A percentile compares a stretch with the other conserved stretches of the same genome.
phyloP scores from a whole-genome alignment of 2,329 filamentous ascomycete genomes.

The Sporothrix brasiliensis region DNA sequence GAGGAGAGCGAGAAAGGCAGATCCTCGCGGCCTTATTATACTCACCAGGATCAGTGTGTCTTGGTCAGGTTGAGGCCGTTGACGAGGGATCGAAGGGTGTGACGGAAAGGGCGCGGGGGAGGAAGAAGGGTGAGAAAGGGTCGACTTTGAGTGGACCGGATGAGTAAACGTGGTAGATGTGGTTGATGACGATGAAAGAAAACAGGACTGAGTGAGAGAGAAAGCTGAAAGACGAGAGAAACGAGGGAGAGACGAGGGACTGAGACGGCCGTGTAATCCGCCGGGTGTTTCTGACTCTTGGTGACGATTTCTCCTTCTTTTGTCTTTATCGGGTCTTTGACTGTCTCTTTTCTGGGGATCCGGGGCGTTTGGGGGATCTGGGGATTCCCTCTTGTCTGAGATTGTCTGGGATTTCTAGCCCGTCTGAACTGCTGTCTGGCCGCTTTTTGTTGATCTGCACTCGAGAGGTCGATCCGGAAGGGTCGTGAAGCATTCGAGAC shows the following conservation, averaged over 20 bases:
- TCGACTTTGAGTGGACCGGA: not conserved
- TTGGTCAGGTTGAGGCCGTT: not conserved
- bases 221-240: not conserved
- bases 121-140: conserved; percentile 5
- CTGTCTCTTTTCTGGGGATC: not conserved
- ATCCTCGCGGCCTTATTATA: conserved; percentile 20
- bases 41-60: conserved; percentile 1
- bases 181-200: conserved; percentile 6
- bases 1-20: conserved; percentile 3
- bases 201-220: not conserved
- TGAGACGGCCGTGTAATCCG: conserved; percentile 24
- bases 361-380: not conserved
- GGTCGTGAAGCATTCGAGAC: conserved; percentile 10
- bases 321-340: conserved; percentile 3
- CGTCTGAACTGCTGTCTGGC: not conserved
- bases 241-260: conserved; percentile 3
- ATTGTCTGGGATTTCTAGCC: not conserved
- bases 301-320: not conserved
- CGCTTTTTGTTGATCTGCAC: conserved; percentile 15
- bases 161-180: conserved; percentile 11
- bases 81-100: not conserved
- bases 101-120: not conserved
- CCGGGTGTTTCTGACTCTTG: conserved; percentile 25
- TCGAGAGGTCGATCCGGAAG: conserved; percentile 18
- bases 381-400: not conserved